Evolutionary conservation across 805 yeast species (phyloP).

Genomic region (Starmerella bacillaris): DNA sequence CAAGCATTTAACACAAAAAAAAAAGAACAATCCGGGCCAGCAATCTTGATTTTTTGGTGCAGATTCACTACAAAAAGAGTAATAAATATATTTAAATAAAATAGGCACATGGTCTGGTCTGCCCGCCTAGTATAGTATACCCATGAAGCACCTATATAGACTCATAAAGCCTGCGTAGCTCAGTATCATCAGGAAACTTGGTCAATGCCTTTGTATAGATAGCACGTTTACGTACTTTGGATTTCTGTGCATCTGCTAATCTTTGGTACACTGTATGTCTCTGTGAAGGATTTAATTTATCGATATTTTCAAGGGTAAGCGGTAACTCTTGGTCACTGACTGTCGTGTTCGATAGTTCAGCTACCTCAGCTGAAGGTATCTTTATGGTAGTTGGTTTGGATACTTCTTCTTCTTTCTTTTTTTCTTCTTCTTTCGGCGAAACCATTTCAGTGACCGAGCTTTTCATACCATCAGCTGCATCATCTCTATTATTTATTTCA

Average conservation of each 20-base stretch:
- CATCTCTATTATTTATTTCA: too few relatives aligned
- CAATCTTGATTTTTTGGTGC: conserved; percentile 19
- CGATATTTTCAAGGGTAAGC: neutral
- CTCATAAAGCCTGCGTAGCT: too few relatives aligned
- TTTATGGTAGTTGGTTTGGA: neutral
- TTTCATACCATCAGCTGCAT: too few relatives aligned
- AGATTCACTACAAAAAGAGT: conserved; percentile 35
- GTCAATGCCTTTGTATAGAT: conserved; percentile 5
- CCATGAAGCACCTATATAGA: conserved; percentile 10
- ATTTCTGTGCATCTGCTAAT: too few relatives aligned
- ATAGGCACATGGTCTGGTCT: conserved; percentile 19
- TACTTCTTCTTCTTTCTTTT: neutral
- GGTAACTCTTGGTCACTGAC: neutral
- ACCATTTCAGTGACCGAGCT: too few relatives aligned
- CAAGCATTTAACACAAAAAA: neutral
- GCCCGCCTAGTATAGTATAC: conserved; percentile 4
- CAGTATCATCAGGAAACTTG: conserved; percentile 3
- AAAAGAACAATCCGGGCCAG: conserved; percentile 17
- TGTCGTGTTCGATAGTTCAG: neutral
- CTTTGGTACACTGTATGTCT: too few relatives aligned
- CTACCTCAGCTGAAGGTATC: neutral
- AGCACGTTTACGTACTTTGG: conserved; percentile 7
- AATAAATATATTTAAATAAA: conserved; percentile 39
- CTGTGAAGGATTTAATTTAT: too few relatives aligned
- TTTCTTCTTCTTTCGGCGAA: too few relatives aligned